phyloP scores from a whole-genome alignment of 257 asterid genomes.

The Gentiana straminea region DNA sequence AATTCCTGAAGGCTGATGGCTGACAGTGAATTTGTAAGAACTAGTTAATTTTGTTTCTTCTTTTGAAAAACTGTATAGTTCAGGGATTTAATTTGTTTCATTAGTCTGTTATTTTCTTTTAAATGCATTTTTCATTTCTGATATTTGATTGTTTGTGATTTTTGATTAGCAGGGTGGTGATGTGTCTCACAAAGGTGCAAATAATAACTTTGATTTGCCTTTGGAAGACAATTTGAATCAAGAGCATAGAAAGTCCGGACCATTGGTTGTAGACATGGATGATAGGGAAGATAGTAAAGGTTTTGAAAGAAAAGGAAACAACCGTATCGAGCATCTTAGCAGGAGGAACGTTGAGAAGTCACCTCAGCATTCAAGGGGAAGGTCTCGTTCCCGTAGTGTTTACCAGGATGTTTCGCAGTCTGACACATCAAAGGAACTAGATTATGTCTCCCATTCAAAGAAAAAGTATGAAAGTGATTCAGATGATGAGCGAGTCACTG shows the following conservation, averaged over 20 bases:
- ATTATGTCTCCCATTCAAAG: slow-evolving; percentile 25
- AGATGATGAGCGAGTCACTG: slow-evolving; percentile 36
- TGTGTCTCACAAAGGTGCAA: slow-evolving; percentile 6
- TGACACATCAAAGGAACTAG: slow-evolving; percentile 12
- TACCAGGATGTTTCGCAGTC: slow-evolving; percentile 36
- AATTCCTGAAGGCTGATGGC: slow-evolving; percentile 76
- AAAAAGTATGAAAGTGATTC: slow-evolving; percentile 30
- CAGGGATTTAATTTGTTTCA: too few relatives aligned
- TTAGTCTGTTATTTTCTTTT: too few relatives aligned
- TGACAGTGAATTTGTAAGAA: slow-evolving; percentile 73
- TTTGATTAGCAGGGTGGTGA: slow-evolving; percentile 34
- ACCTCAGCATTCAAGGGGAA: slow-evolving; percentile 47
- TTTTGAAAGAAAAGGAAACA: slow-evolving; percentile 10
- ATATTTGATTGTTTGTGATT: background rate
- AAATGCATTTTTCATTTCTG: background rate
- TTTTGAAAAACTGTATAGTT: too few relatives aligned
- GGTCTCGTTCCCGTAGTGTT: slow-evolving; percentile 61
- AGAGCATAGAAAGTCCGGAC: slow-evolving; percentile 15
- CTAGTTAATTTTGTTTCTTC: slow-evolving; percentile 13
- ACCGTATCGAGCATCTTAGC: slow-evolving; percentile 22
- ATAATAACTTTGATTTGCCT: slow-evolving; percentile 7
- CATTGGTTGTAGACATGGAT: slow-evolving; percentile 18
- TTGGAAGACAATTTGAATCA: slow-evolving; percentile 16
- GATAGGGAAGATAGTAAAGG: slow-evolving; percentile 21
- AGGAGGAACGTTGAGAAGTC: slow-evolving; percentile 32